Evolutionary conservation across 2,329 filamentous ascomycete genomes (phyloP).

Genomic region (Ophiostoma angusticollis): DNA sequence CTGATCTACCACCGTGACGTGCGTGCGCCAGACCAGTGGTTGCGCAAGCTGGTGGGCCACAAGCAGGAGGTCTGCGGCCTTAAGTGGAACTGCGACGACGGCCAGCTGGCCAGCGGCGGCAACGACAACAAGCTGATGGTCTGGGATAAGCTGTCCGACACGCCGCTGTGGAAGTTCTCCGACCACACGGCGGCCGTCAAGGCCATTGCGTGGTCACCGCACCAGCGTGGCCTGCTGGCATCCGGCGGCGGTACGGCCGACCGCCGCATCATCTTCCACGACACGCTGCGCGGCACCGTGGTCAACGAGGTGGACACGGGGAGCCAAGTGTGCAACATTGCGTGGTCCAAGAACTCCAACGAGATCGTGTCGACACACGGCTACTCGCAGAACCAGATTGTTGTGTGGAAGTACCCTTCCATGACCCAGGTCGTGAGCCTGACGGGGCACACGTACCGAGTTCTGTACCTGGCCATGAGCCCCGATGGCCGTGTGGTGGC

Average conservation of each 20-base stretch:
- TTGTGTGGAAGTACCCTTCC: conserved; percentile 97
- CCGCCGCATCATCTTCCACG: conserved; percentile 94
- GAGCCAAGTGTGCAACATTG: conserved; percentile 95
- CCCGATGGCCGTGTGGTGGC: conserved; percentile 89
- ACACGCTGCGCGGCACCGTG: conserved; percentile 69
- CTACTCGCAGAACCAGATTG: conserved; percentile 96
- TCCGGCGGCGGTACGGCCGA: conserved; percentile 94
- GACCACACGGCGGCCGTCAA: conserved; percentile 95
- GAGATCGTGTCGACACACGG: conserved; percentile 96
- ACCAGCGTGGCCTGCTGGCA: conserved; percentile 86
- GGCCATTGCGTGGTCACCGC: conserved; percentile 94
- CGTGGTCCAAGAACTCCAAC: conserved; percentile 95
- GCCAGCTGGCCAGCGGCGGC: conserved; percentile 85
- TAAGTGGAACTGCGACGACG: conserved; percentile 94
- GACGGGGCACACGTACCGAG: conserved; percentile 85
- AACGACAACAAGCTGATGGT: conserved; percentile 99
- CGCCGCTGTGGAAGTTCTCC: conserved; percentile 84
- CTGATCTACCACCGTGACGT: conserved; percentile 94
- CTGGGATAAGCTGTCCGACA: conserved; percentile 92
- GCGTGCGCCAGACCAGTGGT: conserved; percentile 78
- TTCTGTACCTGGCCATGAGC: conserved; percentile 93
- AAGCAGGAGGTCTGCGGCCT: conserved; percentile 97
- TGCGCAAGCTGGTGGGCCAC: conserved; percentile 78
- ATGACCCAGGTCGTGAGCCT: conserved; percentile 95
- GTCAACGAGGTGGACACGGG: conserved; percentile 90